phyloP scores from a whole-genome alignment of 164 flowering plant genomes.

The Saururus chinensis region DNA sequence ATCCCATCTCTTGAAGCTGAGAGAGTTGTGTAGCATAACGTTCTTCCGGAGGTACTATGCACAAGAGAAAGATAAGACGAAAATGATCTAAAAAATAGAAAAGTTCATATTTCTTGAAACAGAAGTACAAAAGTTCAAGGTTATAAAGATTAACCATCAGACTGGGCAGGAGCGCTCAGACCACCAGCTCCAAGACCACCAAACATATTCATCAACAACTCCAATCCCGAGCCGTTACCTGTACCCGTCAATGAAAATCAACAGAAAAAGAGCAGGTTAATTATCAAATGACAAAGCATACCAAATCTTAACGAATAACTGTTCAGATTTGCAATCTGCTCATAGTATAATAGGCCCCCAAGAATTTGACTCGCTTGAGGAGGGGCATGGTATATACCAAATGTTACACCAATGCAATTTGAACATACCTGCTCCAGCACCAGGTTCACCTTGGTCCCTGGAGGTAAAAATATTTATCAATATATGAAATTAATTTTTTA shows the following conservation, averaged over 20 bases:
- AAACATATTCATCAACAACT: conserved; percentile 55
- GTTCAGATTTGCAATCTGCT: background rate
- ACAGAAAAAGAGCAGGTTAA: background rate
- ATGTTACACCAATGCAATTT: background rate
- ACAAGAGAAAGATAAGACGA: background rate
- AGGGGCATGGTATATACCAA: background rate
- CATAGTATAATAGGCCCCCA: background rate
- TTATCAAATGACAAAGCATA: background rate
- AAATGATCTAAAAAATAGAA: background rate
- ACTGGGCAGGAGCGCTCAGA: conserved; percentile 19
- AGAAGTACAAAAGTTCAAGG: background rate
- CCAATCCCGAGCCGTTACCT: conserved; percentile 30
- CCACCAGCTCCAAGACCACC: conserved; percentile 53
- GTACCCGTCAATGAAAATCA: conserved; percentile 15
- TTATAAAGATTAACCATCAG: conserved; percentile 24
- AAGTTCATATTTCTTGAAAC: background rate
- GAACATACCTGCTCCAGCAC: conserved; percentile 33
- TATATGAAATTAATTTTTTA: background rate
- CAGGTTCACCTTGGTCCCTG: conserved; percentile 52
- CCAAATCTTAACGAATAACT: background rate
- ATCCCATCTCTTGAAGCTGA: conserved; percentile 99
- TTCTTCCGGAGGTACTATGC: conserved; percentile 81
- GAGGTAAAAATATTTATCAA: conserved; percentile 6
- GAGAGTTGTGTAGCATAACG: conserved; percentile 82
- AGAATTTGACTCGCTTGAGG: background rate